These are phyloP conservation scores for Licmophora abbreviata DNA, from an alignment of 108 stramenopile species.

Conservation along the genomic window DNA sequence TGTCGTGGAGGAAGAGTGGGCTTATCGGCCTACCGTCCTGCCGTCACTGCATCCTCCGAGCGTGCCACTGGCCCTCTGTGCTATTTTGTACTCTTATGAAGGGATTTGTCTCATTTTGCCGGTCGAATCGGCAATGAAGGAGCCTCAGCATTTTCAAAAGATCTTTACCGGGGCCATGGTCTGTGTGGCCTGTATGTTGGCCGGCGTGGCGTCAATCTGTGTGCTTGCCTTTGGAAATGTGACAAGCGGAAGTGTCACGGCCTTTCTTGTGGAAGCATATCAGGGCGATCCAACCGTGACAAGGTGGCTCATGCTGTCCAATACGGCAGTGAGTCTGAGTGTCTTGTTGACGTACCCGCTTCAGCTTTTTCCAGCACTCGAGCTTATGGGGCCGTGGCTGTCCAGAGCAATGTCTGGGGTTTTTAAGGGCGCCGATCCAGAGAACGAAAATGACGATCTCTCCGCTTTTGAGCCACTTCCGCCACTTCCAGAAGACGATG, in stretches of 20 bases:
- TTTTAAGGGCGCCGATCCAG: background rate
- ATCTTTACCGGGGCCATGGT: slow-evolving; percentile 44
- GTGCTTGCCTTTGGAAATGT: slow-evolving; percentile 59
- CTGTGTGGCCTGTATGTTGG: slow-evolving; percentile 33
- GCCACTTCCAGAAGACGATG: slow-evolving; percentile 38
- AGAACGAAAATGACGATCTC: background rate
- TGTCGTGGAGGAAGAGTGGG: slow-evolving; percentile 34
- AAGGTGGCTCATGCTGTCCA: slow-evolving; percentile 37
- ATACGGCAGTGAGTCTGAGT: slow-evolving; percentile 37
- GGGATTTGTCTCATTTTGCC: slow-evolving; percentile 68
- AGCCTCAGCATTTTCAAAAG: slow-evolving; percentile 23
- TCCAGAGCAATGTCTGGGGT: background rate
- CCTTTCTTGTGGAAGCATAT: slow-evolving; percentile 46
- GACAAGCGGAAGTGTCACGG: slow-evolving; percentile 56
- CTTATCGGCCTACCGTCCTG: slow-evolving; percentile 13
- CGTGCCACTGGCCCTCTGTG: slow-evolving; percentile 53
- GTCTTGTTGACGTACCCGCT: slow-evolving; percentile 64
- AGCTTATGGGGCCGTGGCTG: slow-evolving; percentile 30
- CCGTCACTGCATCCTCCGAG: slow-evolving; percentile 3
- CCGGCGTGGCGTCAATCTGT: slow-evolving; percentile 32
- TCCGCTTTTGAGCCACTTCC: slow-evolving; percentile 33
- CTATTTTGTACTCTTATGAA: slow-evolving; percentile 63
- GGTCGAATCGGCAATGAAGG: slow-evolving; percentile 50
- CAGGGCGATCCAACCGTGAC: slow-evolving; percentile 6
- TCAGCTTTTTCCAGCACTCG: slow-evolving; percentile 54